These are phyloP conservation scores for Neofusicoccum sp. DNA, from an alignment of 2,329 filamentous ascomycete species.

Conservation along the genomic window DNA sequence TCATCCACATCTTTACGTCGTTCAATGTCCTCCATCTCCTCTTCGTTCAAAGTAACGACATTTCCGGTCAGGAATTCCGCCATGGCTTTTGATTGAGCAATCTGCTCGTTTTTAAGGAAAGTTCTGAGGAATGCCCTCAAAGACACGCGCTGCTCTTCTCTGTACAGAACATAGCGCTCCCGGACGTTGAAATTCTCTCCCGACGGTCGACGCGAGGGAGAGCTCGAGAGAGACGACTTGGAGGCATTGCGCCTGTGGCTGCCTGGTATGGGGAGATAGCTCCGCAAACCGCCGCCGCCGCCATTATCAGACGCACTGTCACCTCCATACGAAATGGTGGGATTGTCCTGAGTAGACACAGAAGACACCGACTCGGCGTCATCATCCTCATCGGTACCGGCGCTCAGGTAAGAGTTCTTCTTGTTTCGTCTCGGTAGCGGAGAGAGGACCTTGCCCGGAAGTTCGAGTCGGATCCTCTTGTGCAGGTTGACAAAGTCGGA, in stretches of 20 bases:
- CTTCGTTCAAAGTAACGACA: slow-evolving; percentile 75
- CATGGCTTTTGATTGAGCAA: slow-evolving; percentile 82
- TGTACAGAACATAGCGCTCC: slow-evolving; percentile 65
- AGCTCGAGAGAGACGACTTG: slow-evolving; percentile 35
- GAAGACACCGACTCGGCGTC: slow-evolving; percentile 83
- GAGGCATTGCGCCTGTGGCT: slow-evolving; percentile 47
- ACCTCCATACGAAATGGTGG: slow-evolving; percentile 28
- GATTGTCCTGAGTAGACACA: slow-evolving; percentile 67
- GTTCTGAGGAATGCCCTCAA: slow-evolving; percentile 88
- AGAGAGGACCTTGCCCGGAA: slow-evolving; percentile 88
- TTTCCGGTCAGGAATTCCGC: slow-evolving; percentile 76
- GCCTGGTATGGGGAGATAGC: slow-evolving; percentile 41
- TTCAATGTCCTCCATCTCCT: slow-evolving; percentile 80
- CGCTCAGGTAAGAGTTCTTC: slow-evolving; percentile 64
- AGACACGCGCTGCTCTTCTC: slow-evolving; percentile 89
- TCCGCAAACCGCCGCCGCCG: slow-evolving; percentile 43
- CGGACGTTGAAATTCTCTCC: slow-evolving; percentile 28
- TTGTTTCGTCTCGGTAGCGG: slow-evolving; percentile 92
- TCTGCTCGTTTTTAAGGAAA: slow-evolving; percentile 79
- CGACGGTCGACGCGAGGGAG: slow-evolving; percentile 25
- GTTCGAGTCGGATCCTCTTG: slow-evolving; percentile 76
- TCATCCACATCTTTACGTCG: slow-evolving; percentile 81
- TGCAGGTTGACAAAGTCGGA: slow-evolving; percentile 83
- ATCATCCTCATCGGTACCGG: slow-evolving; percentile 65
- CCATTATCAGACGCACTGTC: slow-evolving; percentile 29